Conservation (phyloP, 441 rosid genomes). For the Mallotus japonicus region DNA sequence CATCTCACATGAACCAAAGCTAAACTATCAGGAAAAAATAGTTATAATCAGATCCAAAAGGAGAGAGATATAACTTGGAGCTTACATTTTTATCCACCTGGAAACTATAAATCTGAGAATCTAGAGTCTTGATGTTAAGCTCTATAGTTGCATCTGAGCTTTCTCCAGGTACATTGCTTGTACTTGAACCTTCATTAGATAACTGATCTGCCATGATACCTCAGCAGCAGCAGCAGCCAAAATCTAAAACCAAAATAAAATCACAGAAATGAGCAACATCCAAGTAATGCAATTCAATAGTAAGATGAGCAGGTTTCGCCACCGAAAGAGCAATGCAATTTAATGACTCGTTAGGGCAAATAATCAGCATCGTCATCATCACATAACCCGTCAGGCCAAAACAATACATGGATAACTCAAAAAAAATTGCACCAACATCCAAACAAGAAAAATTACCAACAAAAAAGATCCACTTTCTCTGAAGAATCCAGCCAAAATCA, state of each 20-base stretch:
- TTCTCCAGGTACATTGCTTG: slow-evolving; percentile 43
- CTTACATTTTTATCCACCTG: slow-evolving; percentile 77
- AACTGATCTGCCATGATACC: slow-evolving; percentile 63
- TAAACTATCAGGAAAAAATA: not conserved
- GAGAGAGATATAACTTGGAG: slow-evolving; percentile 10
- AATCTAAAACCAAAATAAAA: slow-evolving; percentile 10
- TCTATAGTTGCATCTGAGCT: slow-evolving; percentile 55
- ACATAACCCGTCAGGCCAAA: too few species aligned
- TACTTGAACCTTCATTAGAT: slow-evolving; percentile 53
- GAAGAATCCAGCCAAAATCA: not conserved
- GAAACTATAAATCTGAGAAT: slow-evolving; percentile 66
- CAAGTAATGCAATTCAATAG: not conserved
- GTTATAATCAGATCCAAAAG: not conserved
- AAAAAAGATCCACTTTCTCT: not conserved
- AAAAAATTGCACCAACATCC: not conserved
- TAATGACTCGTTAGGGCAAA: too few species aligned
- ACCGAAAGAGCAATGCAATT: too few species aligned
- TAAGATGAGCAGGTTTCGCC: too few species aligned
- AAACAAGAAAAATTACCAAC: not conserved
- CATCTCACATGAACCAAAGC: not conserved
- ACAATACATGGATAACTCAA: too few species aligned
- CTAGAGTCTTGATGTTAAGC: slow-evolving; percentile 83
- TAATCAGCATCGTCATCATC: too few species aligned
- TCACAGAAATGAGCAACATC: not conserved
- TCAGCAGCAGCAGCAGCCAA: slow-evolving; percentile 15